Base-by-base conservation (phyloP, 2,329 filamentous ascomycete genomes). In the Lachnellula willkommii region DNA sequence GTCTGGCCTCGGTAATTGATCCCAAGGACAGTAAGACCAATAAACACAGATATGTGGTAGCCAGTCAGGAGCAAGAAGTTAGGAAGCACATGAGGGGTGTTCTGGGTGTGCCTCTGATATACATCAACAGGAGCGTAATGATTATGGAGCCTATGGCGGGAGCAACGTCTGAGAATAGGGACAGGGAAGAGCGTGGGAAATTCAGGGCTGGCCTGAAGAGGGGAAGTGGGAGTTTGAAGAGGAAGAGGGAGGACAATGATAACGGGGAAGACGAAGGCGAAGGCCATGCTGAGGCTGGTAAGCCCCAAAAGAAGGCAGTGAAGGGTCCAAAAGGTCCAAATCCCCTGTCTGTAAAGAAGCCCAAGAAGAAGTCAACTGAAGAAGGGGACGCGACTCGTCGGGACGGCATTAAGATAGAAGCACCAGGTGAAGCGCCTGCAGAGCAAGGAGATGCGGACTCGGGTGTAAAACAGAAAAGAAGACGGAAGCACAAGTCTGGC, bases 51-150 rank as follows among this genome's bases (percentile, higher is more conserved):
- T 93, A 93, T 68, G 82, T 90, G 12, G 85, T 93, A 20, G 89
- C 89, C 8, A 87, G 82, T 59, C 89, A 93, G 71, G 85, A 87
- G 60, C 71, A 77, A 24, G 80, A 83, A 43, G 78, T 89, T 47
- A 75, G 89, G 62, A 77, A 79, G 47, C 74, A 76, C 62, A 78
- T 93, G 74, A 79, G 88, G 50, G 73, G 72, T n/a, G 78, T 92
- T 20, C 79, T 82, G 24, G 89, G 88, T 20, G 86, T 90, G 49
- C 89, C 89, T 20, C 70, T 93, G 59, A 81, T 94, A 47, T 93
- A 93, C 69, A 87, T 93, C 62, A 84, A 85, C 61, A 78, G 88
- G 54, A 89, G 85, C 59, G 88, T 95, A 53, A 89, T 93, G 82
- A 84, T 88, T 54, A 78, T 89, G 76, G 84, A 85, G 71, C 87